Conservation (phyloP, 441 rosid genomes). For the Erysimum cheiri region DNA sequence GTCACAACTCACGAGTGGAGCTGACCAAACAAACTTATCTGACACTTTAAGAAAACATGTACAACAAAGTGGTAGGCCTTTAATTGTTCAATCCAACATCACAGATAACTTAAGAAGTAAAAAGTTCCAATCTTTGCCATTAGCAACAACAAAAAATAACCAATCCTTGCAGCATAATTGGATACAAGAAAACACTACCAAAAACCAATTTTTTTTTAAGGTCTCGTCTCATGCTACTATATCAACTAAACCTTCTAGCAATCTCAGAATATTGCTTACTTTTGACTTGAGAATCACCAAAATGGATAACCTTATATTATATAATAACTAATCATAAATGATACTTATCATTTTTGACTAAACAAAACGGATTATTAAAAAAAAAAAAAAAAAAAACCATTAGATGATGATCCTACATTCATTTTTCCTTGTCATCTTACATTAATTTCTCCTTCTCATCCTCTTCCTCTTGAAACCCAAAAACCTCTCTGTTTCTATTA, state of each 20-base stretch:
- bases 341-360: neutral
- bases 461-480: constrained; percentile 35
- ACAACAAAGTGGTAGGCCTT: neutral
- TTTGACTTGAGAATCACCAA: neutral
- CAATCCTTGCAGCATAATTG: neutral
- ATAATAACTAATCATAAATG: neutral
- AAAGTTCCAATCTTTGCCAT: neutral
- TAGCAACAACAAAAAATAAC: neutral
- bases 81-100: neutral
- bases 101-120: neutral
- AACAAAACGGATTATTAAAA: neutral
- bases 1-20: too few species aligned
- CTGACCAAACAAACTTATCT: neutral
- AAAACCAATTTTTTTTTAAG: neutral
- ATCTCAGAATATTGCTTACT: neutral
- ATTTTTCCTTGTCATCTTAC: constrained; percentile 36
- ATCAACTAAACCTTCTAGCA: neutral
- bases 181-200: neutral
- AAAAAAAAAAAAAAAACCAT: constrained; percentile 15
- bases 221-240: neutral
- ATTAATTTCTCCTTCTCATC: constrained; percentile 37
- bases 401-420: constrained; percentile 29
- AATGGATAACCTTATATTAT: constrained; percentile 3
- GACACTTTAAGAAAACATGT: neutral
- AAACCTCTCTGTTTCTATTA: constrained; percentile 39